These are phyloP conservation scores for Candida tallmaniae DNA, from an alignment of 805 yeast species.

Conservation along the genomic window DNA sequence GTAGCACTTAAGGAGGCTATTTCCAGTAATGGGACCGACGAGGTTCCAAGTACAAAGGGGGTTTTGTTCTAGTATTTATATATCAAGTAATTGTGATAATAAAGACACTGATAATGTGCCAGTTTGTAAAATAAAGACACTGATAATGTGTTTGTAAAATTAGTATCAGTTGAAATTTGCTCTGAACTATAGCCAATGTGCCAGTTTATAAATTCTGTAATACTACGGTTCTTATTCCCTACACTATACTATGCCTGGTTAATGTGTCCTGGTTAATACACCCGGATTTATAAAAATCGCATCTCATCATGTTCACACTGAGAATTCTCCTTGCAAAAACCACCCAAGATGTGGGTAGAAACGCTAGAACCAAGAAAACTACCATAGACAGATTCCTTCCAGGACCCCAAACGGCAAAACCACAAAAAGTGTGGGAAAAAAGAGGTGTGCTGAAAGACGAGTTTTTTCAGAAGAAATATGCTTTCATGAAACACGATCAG, in stretches of 20 bases:
- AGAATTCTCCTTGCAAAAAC: slow-evolving; percentile 1
- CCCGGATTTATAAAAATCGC: slow-evolving; percentile 1
- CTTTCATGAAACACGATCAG: slow-evolving; percentile 11
- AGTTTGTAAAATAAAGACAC: too few species aligned
- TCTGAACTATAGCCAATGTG: too few species aligned
- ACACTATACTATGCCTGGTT: too few species aligned
- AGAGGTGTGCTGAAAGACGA: slow-evolving; percentile 34
- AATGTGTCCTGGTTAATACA: too few species aligned
- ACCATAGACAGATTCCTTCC: slow-evolving; percentile 26
- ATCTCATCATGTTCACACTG: slow-evolving; percentile 2
- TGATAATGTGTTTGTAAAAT: too few species aligned
- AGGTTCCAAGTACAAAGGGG: slow-evolving; percentile 95
- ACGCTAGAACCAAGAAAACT: neutral
- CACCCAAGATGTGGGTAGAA: slow-evolving; percentile 1
- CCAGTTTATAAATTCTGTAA: neutral
- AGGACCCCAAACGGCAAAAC: slow-evolving; percentile 9
- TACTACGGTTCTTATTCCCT: too few species aligned
- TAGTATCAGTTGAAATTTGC: too few species aligned
- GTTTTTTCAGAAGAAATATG: slow-evolving; percentile 34
- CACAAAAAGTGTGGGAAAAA: slow-evolving; percentile 33
- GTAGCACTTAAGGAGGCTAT: slow-evolving; percentile 86
- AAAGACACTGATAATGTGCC: too few species aligned
- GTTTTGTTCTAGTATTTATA: slow-evolving; percentile 33
- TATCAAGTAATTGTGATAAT: too few species aligned
- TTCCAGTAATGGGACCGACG: slow-evolving; percentile 77